These are phyloP conservation scores for Paxillus ammoniavirescens DNA, from an alignment of 768 basidiomycete genomes.

Conservation along the genomic window DNA sequence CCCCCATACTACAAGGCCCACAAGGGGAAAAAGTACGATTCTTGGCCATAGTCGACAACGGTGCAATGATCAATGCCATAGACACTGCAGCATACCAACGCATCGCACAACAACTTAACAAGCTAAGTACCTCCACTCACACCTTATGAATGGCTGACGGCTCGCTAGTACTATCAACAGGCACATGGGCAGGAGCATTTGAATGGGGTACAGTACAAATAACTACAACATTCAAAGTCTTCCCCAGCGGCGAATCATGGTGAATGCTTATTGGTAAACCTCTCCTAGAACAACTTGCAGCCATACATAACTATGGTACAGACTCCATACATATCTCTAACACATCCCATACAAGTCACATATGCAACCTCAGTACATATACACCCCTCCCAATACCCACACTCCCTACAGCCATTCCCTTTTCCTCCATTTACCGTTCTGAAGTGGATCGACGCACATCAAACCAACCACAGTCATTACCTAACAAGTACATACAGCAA, in stretches of 20 bases:
- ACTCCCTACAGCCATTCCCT: too few species aligned
- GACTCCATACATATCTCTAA: not conserved
- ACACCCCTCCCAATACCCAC: not conserved
- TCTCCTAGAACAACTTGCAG: conserved; percentile 10
- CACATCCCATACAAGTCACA: not conserved
- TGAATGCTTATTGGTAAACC: conserved; percentile 16
- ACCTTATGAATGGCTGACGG: not conserved
- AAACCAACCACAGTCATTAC: not conserved
- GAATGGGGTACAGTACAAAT: conserved; percentile 4
- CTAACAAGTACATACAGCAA: not conserved
- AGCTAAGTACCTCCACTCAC: not conserved
- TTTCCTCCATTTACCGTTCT: not conserved
- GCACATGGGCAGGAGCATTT: conserved; percentile 4
- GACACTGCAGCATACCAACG: conserved; percentile 2
- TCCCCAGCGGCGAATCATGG: conserved; percentile 20
- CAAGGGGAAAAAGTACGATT: conserved; percentile 11
- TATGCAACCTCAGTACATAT: not conserved
- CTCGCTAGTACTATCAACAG: not conserved
- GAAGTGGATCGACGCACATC: not conserved
- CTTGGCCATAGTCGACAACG: conserved; percentile 9
- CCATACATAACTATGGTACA: conserved; percentile 12
- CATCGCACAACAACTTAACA: not conserved
- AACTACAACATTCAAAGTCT: conserved; percentile 19
- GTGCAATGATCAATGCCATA: conserved; percentile 13
- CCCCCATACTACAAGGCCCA: conserved; percentile 6